A percentile compares a stretch with the other conserved stretches of the same genome.
Conservation (phyloP, 805 yeast genomes). For the Saccharomycodes ludwigii region DNA sequence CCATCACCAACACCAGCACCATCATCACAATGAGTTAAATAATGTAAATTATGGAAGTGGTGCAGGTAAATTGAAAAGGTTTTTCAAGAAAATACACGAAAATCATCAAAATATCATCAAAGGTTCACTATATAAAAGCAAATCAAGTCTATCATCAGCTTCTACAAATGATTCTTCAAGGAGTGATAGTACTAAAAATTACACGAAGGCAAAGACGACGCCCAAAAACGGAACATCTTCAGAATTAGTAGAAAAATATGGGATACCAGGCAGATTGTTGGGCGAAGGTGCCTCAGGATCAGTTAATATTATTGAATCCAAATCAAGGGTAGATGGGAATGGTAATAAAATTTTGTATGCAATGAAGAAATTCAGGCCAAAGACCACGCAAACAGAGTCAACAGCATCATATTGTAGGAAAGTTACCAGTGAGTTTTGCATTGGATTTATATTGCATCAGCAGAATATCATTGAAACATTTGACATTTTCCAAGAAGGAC, state of each 20-base stretch:
- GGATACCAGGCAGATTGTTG: constrained; percentile 56
- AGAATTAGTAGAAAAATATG: constrained; percentile 49
- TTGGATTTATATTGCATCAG: constrained; percentile 70
- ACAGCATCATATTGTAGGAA: constrained; percentile 53
- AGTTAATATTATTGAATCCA: constrained; percentile 66
- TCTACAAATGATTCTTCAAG: constrained; percentile 1
- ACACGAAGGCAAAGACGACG: not conserved
- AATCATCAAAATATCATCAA: constrained; percentile 7
- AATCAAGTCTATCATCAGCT: constrained; percentile 1
- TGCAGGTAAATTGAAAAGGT: constrained; percentile 37
- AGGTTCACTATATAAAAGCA: not conserved
- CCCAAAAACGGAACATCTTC: constrained; percentile 2
- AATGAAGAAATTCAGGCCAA: constrained; percentile 71
- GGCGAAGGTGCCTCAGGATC: constrained; percentile 96
- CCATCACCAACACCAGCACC: too few species aligned
- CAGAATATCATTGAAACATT: constrained; percentile 70
- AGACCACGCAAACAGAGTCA: constrained; percentile 25
- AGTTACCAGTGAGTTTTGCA: constrained; percentile 69
- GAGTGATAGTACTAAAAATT: constrained; percentile 3
- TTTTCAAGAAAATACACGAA: constrained; percentile 34
- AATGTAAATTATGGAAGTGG: too few species aligned
- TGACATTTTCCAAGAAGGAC: constrained; percentile 65
- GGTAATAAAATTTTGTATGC: too few species aligned
- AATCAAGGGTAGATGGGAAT: constrained; percentile 45
- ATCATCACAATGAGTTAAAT: too few species aligned